Evolutionary conservation across 306 rosid genomes (phyloP).

Genomic region (Amphicarpaea edgeworthii): DNA sequence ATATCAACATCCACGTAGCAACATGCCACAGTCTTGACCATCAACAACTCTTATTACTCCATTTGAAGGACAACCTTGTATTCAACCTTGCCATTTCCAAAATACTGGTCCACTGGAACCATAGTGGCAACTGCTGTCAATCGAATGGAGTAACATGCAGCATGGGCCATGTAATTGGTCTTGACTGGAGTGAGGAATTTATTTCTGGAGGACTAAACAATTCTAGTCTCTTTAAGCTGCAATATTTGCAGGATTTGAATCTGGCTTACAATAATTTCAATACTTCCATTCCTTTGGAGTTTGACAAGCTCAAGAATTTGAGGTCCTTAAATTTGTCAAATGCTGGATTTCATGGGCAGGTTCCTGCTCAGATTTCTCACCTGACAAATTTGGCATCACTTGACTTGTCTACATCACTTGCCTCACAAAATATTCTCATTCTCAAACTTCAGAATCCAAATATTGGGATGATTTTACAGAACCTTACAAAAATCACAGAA

Average conservation of each 20-base stretch:
- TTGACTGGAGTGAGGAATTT: constrained; percentile 44
- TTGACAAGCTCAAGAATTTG: constrained; percentile 37
- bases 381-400: constrained; percentile 45
- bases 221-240: constrained; percentile 47
- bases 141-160: constrained; percentile 62
- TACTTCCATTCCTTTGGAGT: constrained; percentile 37
- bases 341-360: constrained; percentile 46
- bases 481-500: constrained; percentile 43
- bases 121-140: constrained; percentile 43
- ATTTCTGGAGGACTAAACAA: constrained; percentile 37
- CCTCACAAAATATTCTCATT: background rate
- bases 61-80: constrained; percentile 31
- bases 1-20: background rate
- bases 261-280: constrained; percentile 37
- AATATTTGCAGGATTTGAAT: constrained; percentile 38
- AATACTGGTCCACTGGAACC: constrained; percentile 43
- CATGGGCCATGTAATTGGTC: constrained; percentile 22
- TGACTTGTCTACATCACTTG: constrained; percentile 20
- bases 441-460: constrained; percentile 42
- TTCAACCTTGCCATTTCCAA: background rate
- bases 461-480: constrained; percentile 32
- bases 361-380: constrained; percentile 45
- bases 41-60: constrained; percentile 10
- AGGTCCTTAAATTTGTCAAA: constrained; percentile 37
- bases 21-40: background rate